Evolutionary conservation across 2,329 filamentous ascomycete genomes (phyloP).

Genomic region (Colletotrichum sp.): DNA sequence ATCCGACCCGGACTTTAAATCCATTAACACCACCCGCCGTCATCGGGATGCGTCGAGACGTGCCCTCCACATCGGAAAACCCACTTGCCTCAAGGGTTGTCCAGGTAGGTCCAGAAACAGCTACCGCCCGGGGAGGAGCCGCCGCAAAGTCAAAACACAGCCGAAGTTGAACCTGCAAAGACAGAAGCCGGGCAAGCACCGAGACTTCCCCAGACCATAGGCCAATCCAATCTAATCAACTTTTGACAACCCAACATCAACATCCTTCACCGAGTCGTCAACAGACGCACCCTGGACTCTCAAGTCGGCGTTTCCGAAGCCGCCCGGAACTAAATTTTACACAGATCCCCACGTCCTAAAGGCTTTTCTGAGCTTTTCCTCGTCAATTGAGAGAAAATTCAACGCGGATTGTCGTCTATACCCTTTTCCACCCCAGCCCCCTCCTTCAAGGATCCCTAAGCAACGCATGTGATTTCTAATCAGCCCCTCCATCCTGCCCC

Average conservation of each 20-base stretch:
- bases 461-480: constrained; percentile 22
- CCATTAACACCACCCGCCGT: neutral
- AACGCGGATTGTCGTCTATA: neutral
- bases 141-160: neutral
- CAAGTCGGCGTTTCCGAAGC: neutral
- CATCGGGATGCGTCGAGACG: neutral
- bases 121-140: neutral
- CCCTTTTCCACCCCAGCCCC: neutral
- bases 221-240: neutral
- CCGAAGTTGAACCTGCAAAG: neutral
- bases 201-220: neutral
- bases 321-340: neutral
- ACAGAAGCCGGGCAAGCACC: constrained; percentile 6
- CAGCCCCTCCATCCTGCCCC: constrained; percentile 17
- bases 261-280: neutral
- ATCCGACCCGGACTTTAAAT: neutral
- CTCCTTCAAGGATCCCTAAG: neutral
- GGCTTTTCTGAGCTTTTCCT: neutral
- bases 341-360: neutral
- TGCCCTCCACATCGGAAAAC: neutral
- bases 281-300: neutral
- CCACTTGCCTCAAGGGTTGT: neutral
- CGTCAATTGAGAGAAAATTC: neutral
- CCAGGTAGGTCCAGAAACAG: neutral
- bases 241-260: neutral